Base-by-base conservation (phyloP, 1,284 basidiomycete genomes). In the Cryptococcus sp. region DNA sequence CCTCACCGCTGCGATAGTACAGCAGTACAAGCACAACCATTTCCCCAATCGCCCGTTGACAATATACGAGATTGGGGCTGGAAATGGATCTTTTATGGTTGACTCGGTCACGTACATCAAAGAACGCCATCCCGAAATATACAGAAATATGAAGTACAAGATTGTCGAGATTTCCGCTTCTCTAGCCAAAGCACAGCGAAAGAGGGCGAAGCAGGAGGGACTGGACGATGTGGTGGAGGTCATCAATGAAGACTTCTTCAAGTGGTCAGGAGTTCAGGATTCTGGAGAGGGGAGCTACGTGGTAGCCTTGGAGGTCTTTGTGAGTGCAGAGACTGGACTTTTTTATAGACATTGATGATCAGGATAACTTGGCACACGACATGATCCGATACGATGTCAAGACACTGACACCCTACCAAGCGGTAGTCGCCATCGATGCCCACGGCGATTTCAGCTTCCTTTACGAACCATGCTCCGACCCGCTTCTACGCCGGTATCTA, bases 311-410 rank as follows among this genome's bases (percentile, higher is more conserved):
- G 94, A 98, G 77, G 96, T 98, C 47, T 82, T 98, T 53, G 89
- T 91, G 70, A 78, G 88, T 72, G 9, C 47, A n/a, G 18, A n/a
- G n/a, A n/a, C n/a, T n/a, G n/a, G n/a, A n/a, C n/a, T n/a, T n/a
- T n/a, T n/a, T n/a, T 19, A 41, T 41, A 10, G 14, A 21, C 11
- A 19, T 19, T 41, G 39, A 14, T 41, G 10, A 41, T 23, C 63
- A 91, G 87, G 96, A 99, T 75, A 99, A 99, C 73, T 91, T 99
- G 58, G 85, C 93, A 2, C 96, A 98, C 71, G 96, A 99, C 69
- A 82, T 97, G 62, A 81, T 99, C 42, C 86, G 94, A 28, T 98
- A 96, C 67, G 85, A 91, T 62, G 77, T 88, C 34, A 77, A 79
- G 53, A 90, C 84, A 2, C 79, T 88, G 50, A 78, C 85, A 61